Conservation (phyloP, 148 eudicot species). For the Silene conica region DNA sequence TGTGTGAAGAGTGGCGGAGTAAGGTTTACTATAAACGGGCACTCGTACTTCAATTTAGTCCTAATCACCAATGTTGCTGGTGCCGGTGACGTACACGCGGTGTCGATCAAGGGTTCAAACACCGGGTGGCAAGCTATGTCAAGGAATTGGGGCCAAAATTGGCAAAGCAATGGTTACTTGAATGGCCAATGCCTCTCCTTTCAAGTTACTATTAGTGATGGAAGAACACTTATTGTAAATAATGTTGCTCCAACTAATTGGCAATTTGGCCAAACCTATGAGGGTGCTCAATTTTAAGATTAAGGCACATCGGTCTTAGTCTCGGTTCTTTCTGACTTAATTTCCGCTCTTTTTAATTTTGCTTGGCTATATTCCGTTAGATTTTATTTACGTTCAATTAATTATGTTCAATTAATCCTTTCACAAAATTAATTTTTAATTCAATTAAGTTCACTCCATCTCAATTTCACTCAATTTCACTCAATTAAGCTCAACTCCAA, state of each 20-base stretch:
- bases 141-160: slow-evolving; percentile 84
- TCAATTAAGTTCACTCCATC: no score
- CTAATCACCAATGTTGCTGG: slow-evolving; percentile 70
- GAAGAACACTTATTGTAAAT: slow-evolving; percentile 52
- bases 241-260: slow-evolving; percentile 54
- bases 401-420: no score
- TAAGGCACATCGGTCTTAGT: no score
- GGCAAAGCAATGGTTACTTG: slow-evolving; percentile 70
- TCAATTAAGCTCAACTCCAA: no score
- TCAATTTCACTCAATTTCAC: no score
- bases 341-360: no score
- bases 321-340: no score
- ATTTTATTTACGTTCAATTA: no score
- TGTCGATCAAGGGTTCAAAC: slow-evolving; percentile 65
- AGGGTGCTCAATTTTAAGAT: slow-evolving; percentile 52
- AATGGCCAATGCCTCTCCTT: slow-evolving; percentile 70
- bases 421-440: no score
- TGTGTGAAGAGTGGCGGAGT: slow-evolving; percentile 72
- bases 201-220: slow-evolving; percentile 65
- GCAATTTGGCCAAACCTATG: slow-evolving; percentile 80
- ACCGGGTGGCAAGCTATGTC: slow-evolving; percentile 78
- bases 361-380: no score
- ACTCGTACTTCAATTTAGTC: slow-evolving; percentile 83
- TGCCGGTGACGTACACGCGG: slow-evolving; percentile 73
- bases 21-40: slow-evolving; percentile 77